Conservation (phyloP, 169 alveolate species). For the Plasmodium sp. region DNA sequence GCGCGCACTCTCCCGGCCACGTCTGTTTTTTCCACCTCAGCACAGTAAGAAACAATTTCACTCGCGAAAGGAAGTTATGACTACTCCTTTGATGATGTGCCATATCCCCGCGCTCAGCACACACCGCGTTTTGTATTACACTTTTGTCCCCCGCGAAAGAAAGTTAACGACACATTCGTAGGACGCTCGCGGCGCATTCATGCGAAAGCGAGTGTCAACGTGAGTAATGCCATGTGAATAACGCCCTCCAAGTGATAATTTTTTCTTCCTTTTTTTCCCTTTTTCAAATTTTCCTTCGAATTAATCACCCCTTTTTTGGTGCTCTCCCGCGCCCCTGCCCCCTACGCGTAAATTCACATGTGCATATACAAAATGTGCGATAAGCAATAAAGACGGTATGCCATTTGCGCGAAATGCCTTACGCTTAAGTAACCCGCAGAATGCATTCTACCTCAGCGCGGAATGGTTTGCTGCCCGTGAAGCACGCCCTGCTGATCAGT, state of each 20-base stretch:
- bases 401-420: slow-evolving; percentile 1
- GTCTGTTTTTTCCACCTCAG: background rate
- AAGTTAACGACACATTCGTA: background rate
- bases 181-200: background rate
- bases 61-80: background rate
- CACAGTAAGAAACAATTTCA: background rate
- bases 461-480: background rate
- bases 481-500: slow-evolving; percentile 3
- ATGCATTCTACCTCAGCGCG: background rate
- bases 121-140: background rate
- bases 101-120: background rate
- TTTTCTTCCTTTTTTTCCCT: slow-evolving; percentile 19
- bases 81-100: background rate
- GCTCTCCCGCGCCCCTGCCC: background rate
- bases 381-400: background rate
- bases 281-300: slow-evolving; percentile 24
- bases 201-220: background rate
- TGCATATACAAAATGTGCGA: background rate
- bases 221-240: background rate
- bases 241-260: background rate
- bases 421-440: too few relatives aligned
- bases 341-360: background rate
- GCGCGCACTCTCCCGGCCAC: background rate
- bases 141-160: background rate
- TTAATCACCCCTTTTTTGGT: background rate